A percentile compares a stretch with the other conserved stretches of the same genome.
phyloP scores from a whole-genome alignment of 2,329 filamentous ascomycete genomes.

The Pseudomassariella vexata region DNA sequence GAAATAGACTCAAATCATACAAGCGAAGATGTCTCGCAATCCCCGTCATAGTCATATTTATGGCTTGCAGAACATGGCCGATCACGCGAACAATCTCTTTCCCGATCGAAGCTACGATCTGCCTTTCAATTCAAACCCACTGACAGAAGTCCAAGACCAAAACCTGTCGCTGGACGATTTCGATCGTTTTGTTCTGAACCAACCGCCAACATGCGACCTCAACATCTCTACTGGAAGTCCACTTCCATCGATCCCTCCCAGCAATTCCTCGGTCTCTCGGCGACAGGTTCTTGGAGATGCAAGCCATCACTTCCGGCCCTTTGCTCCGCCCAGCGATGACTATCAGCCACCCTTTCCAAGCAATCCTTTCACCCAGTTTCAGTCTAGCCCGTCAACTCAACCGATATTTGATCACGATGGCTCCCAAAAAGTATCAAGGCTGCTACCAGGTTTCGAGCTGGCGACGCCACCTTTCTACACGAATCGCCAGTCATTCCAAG shows the following conservation, averaged over 20 bases:
- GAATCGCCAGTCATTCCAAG: constrained; percentile 12
- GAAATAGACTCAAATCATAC: no score
- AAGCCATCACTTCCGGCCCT: constrained; percentile 23
- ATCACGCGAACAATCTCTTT: constrained; percentile 18
- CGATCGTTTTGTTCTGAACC: no score
- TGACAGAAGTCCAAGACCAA: neutral
- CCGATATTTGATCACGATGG: constrained; percentile 8
- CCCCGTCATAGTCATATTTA: constrained; percentile 10
- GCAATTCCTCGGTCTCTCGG: constrained; percentile 6
- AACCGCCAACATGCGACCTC: no score
- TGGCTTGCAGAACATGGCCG: constrained; percentile 21
- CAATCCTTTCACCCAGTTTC: constrained; percentile 6
- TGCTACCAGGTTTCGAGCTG: constrained; percentile 12
- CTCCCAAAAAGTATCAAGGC: constrained; percentile 11
- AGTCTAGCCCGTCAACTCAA: constrained; percentile 11
- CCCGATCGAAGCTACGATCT: constrained; percentile 8
- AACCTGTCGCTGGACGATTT: constrained; percentile 18
- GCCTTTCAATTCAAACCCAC: constrained; percentile 7
- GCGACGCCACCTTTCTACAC: constrained; percentile 14
- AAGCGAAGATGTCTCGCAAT: constrained; percentile 21
- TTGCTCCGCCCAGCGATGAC: constrained; percentile 10
- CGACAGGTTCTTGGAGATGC: constrained; percentile 22
- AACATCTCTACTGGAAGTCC: constrained; percentile 6
- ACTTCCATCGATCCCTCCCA: constrained; percentile 15
- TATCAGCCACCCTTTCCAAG: constrained; percentile 13